These are phyloP conservation scores for Pulveroboletus sp. DNA, from an alignment of 1,284 basidiomycete species.

Conservation along the genomic window DNA sequence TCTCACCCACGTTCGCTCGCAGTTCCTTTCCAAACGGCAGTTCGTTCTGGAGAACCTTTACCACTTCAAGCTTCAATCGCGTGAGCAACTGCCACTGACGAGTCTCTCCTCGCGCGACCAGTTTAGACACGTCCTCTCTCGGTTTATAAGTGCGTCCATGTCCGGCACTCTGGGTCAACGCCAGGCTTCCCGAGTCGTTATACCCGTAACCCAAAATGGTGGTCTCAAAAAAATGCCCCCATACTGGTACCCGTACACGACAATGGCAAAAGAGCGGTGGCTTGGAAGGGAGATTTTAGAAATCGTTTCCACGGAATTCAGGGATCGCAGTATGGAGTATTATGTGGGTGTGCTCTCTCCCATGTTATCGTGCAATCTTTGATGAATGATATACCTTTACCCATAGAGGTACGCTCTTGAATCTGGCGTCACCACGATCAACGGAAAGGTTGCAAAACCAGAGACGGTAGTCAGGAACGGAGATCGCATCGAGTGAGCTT, in stretches of 20 bases:
- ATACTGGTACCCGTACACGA: conserved; percentile 85
- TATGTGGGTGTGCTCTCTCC: conserved; percentile 62
- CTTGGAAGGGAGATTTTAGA: conserved; percentile 82
- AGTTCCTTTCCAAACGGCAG: conserved; percentile 34
- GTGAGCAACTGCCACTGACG: conserved; percentile 47
- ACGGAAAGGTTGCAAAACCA: conserved; percentile 80
- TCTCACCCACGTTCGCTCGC: neutral
- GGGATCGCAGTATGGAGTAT: conserved; percentile 89
- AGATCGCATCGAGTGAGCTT: conserved; percentile 84
- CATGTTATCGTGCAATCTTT: neutral
- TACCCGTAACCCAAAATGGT: conserved; percentile 17
- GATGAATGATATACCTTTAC: neutral
- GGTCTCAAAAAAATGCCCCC: conserved; percentile 73
- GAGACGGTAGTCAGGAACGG: conserved; percentile 84
- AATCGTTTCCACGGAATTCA: conserved; percentile 86
- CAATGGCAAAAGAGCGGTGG: conserved; percentile 92
- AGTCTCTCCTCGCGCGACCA: conserved; percentile 49
- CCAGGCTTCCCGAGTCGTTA: conserved; percentile 20
- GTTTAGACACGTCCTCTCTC: conserved; percentile 53
- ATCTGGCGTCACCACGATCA: conserved; percentile 93
- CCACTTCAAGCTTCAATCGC: conserved; percentile 31
- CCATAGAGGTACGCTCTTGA: conserved; percentile 84
- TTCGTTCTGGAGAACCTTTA: conserved; percentile 36
- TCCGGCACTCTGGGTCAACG: conserved; percentile 31
- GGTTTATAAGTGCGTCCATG: conserved; percentile 52